Conservation (phyloP, 257 asterid species). For the Henckelia pumila region DNA sequence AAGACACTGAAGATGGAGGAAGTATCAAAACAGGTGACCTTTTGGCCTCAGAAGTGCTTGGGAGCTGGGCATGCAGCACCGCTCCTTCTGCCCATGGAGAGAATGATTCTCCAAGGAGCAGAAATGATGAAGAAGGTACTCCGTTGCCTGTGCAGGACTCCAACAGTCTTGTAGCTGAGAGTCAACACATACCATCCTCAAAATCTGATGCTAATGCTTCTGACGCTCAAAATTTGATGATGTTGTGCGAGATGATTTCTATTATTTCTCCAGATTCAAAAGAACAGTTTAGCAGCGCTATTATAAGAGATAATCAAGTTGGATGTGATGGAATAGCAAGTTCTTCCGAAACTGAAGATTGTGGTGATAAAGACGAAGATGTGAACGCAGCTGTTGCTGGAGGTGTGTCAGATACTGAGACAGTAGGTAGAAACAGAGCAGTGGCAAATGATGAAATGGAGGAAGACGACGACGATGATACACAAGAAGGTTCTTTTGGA, state of each 20-base stretch:
- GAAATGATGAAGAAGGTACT: slow-evolving; percentile 30
- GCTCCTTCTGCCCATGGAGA: slow-evolving; percentile 86
- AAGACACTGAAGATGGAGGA: slow-evolving; percentile 70
- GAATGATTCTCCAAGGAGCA: slow-evolving; percentile 54
- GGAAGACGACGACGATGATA: slow-evolving; percentile 61
- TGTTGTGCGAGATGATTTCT: slow-evolving; percentile 69
- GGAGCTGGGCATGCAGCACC: slow-evolving; percentile 94
- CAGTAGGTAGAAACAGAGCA: slow-evolving; percentile 40
- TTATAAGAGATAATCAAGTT: slow-evolving; percentile 38
- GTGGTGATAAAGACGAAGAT: slow-evolving; percentile 39
- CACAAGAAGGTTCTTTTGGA: slow-evolving; percentile 53
- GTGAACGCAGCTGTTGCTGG: slow-evolving; percentile 24
- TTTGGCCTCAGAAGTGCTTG: slow-evolving; percentile 80
- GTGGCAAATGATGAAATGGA: slow-evolving; percentile 44
- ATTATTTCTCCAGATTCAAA: slow-evolving; percentile 65
- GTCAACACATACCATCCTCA: slow-evolving; percentile 48
- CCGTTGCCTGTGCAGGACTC: slow-evolving; percentile 46
- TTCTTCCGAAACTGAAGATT: slow-evolving; percentile 60
- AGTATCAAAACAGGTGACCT: slow-evolving; percentile 70
- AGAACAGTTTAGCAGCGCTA: slow-evolving; percentile 62
- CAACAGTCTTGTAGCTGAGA: slow-evolving; percentile 57
- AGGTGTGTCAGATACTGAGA: slow-evolving; percentile 60
- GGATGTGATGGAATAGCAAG: slow-evolving; percentile 40
- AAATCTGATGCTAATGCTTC: slow-evolving; percentile 34
- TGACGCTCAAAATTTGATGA: slow-evolving; percentile 50